Percentiles rank a stretch among this genome's conserved stretches.
Conservation (phyloP, 306 rosid species). For the Prunus armeniaca region DNA sequence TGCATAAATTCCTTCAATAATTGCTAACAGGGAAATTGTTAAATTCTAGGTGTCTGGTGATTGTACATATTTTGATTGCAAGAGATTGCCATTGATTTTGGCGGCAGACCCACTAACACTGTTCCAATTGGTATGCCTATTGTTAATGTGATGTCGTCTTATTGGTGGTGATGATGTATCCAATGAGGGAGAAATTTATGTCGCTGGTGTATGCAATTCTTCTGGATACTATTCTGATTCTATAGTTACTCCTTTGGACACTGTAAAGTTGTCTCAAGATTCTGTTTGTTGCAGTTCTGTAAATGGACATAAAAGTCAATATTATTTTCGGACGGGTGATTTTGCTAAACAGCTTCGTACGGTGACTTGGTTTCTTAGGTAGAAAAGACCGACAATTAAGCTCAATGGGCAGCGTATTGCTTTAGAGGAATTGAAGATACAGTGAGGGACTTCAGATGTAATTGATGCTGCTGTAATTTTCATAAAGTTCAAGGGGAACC, state of each 20-base stretch:
- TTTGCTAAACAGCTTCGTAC: constrained; percentile 54
- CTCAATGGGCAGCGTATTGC: constrained; percentile 76
- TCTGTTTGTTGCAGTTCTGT: constrained; percentile 27
- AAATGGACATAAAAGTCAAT: constrained; percentile 22
- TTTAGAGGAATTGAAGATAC: constrained; percentile 72
- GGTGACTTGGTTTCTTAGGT: constrained; percentile 83
- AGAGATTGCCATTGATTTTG: constrained; percentile 67
- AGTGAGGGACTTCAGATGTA: constrained; percentile 65
- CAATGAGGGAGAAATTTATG: constrained; percentile 73
- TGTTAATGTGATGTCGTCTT: constrained; percentile 68
- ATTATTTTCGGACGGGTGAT: constrained; percentile 75
- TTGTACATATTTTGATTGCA: constrained; percentile 95
- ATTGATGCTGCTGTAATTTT: constrained; percentile 61
- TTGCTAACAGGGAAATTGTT: constrained; percentile 26
- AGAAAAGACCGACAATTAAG: constrained; percentile 85
- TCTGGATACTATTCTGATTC: constrained; percentile 60
- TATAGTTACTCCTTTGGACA: constrained; percentile 30
- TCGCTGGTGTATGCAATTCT: constrained; percentile 72
- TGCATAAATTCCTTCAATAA: background rate
- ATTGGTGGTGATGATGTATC: constrained; percentile 44
- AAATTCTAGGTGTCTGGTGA: constrained; percentile 79
- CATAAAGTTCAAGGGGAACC: constrained; percentile 43
- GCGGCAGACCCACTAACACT: constrained; percentile 53
- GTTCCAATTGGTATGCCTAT: constrained; percentile 93
- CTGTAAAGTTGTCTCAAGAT: constrained; percentile 40